Conservation (phyloP, 1,139 yeast species). For the Magnusiomyces magnusii region DNA sequence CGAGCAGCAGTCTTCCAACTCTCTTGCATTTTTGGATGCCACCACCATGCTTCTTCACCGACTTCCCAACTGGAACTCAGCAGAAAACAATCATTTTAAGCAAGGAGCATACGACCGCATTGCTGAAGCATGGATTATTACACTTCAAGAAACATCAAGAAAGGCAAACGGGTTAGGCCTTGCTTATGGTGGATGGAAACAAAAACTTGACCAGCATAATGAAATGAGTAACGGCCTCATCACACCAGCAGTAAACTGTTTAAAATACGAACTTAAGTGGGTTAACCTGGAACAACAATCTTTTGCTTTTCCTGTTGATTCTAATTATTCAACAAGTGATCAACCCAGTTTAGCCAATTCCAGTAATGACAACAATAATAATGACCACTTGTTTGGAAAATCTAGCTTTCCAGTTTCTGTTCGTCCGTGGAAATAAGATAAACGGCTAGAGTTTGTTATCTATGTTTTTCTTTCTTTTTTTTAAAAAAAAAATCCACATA, state of each 20-base stretch:
- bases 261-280: conserved; percentile 25
- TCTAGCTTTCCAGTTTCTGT: background rate
- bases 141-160: conserved; percentile 44
- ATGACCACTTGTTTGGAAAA: background rate
- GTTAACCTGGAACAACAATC: conserved; percentile 12
- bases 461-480: too few species aligned
- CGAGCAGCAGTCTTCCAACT: conserved; percentile 47
- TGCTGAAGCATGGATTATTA: conserved; percentile 65
- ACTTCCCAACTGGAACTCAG: conserved; percentile 65
- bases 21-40: conserved; percentile 60
- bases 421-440: background rate
- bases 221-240: conserved; percentile 41
- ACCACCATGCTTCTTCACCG: conserved; percentile 58
- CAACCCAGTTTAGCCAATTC: background rate
- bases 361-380: background rate
- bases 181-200: conserved; percentile 46
- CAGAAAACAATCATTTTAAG: conserved; percentile 66
- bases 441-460: too few species aligned
- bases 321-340: background rate
- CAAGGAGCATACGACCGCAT: conserved; percentile 73
- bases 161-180: conserved; percentile 36
- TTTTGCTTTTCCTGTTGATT: background rate
- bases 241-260: conserved; percentile 21
- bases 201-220: conserved; percentile 53
- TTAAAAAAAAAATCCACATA: too few species aligned